Base-by-base conservation (phyloP, 2,329 filamentous ascomycete genomes). In the Alternaria triticimaculans region DNA sequence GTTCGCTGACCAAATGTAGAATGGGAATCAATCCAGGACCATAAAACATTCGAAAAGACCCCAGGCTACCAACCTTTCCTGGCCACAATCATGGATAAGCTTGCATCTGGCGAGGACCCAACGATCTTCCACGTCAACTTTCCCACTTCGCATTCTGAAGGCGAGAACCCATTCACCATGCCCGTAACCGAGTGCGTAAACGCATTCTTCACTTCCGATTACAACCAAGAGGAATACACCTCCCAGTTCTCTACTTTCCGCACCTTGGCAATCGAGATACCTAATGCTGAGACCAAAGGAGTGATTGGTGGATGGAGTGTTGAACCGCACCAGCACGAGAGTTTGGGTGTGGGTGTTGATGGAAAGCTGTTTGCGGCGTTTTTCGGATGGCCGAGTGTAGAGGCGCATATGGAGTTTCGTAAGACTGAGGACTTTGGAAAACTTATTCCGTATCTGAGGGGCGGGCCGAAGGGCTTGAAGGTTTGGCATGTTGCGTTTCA, bases 341-440 rank as follows among this genome's bases (percentile, higher is more conserved):
- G 28, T 63, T 71, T 69, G 41, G 69, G 67, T 1, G 64, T 68
- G 33, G 68, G 63, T 2, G 66, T 76, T 0, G 78, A 78, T 5
- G 75, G 77, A 4, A 80, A 80, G 58, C 73, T 82, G 59, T 81
- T 82, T 68, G 68, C 84, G 5, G 62, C 81, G n/a, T 78, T 80
- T 18, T 76, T 86, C 58, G 86, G 86, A 6, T 88, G 87, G 87
- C 76, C 82, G 55, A 84, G 79, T 68, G 78, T 84, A 20, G 83
- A 86, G 37, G 78, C 77, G 51, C 87, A 88, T 73, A 76, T 82
- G 80, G 74, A 74, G 53, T 85, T 81, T 30, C 77, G 81, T 58
- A 76, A 84, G 66, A 83, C 82, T 26, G 75, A 81, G 64, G 78
- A 74, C 25, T 88, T 87, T 71, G 73, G 70, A 33, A 73, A 79